Percentiles rank a stretch among this genome's conserved stretches.
phyloP scores from a whole-genome alignment of 139 green algal genomes.

The Desmodesmus armatus region DNA sequence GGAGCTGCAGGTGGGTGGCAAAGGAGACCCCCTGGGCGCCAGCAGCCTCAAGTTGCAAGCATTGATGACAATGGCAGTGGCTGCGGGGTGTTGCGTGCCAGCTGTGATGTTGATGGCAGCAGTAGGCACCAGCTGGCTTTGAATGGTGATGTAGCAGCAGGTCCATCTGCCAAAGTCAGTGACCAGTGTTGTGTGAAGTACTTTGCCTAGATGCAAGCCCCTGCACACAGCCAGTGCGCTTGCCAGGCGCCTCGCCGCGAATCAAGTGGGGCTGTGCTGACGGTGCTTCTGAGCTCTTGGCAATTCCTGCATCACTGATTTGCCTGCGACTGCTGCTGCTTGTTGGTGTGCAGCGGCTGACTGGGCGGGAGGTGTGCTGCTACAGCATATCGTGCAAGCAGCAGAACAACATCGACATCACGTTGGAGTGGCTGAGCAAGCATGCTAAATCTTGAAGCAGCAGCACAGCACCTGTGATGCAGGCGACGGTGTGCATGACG shows the following conservation, averaged over 20 bases:
- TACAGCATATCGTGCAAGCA: constrained; percentile 97
- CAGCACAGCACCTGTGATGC: neutral
- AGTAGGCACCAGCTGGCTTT: too few species aligned
- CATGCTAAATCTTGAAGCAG: constrained; percentile 78
- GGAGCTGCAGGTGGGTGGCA: constrained; percentile 85
- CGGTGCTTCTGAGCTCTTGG: too few species aligned
- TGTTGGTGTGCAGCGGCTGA: constrained; percentile 54
- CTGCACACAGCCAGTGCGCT: neutral
- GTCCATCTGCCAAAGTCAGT: too few species aligned
- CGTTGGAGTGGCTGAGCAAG: constrained; percentile 93
- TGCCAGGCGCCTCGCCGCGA: neutral
- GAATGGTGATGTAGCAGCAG: too few species aligned
- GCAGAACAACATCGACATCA: constrained; percentile 95
- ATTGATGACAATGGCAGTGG: too few species aligned
- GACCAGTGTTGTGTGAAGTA: too few species aligned
- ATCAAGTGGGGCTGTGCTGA: too few species aligned
- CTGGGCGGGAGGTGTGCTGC: constrained; percentile 88
- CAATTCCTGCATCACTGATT: neutral
- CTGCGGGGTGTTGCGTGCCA: neutral
- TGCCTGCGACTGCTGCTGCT: neutral
- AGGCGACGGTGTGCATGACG: too few species aligned
- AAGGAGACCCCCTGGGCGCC: too few species aligned
- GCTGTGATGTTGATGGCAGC: too few species aligned
- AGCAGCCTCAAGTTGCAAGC: too few species aligned
- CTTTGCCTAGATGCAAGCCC: too few species aligned